phyloP scores from a whole-genome alignment of 345 rosid genomes.

The Bruguiera sexangula region DNA sequence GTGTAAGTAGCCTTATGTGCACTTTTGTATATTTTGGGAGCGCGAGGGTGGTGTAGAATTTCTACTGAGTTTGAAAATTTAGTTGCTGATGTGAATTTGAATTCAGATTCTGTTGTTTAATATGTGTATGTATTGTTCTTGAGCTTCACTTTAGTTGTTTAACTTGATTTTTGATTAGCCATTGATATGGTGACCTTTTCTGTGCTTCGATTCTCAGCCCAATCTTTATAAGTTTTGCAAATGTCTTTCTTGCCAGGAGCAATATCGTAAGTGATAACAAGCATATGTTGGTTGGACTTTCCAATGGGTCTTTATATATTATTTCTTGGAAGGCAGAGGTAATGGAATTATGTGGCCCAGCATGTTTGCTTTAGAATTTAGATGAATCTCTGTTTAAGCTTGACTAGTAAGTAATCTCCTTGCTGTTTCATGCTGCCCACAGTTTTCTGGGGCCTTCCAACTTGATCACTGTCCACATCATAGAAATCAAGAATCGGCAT shows the following conservation, averaged over 20 bases:
- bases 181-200: too few relatives aligned
- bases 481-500: too few relatives aligned
- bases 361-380: too few relatives aligned
- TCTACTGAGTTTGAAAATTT: neutral
- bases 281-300: constrained; percentile 83
- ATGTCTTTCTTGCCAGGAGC: constrained; percentile 54
- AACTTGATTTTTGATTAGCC: neutral
- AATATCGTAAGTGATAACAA: constrained; percentile 37
- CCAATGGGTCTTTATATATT: constrained; percentile 72
- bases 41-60: neutral
- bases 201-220: constrained; percentile 3
- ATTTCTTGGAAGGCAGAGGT: constrained; percentile 99
- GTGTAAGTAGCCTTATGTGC: constrained; percentile 52
- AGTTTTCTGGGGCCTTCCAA: too few relatives aligned
- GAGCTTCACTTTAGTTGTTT: constrained; percentile 2
- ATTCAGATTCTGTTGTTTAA: neutral
- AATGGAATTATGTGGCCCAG: constrained; percentile 7
- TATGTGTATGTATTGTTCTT: neutral
- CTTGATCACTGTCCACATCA: too few relatives aligned
- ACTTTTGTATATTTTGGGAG: neutral
- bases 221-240: constrained; percentile 14
- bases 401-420: neutral
- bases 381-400: too few relatives aligned
- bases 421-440: neutral
- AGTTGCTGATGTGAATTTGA: neutral